Evolutionary conservation across 495 filamentous ascomycete species (phyloP).

Genomic region (Podospora pseudocomata): DNA sequence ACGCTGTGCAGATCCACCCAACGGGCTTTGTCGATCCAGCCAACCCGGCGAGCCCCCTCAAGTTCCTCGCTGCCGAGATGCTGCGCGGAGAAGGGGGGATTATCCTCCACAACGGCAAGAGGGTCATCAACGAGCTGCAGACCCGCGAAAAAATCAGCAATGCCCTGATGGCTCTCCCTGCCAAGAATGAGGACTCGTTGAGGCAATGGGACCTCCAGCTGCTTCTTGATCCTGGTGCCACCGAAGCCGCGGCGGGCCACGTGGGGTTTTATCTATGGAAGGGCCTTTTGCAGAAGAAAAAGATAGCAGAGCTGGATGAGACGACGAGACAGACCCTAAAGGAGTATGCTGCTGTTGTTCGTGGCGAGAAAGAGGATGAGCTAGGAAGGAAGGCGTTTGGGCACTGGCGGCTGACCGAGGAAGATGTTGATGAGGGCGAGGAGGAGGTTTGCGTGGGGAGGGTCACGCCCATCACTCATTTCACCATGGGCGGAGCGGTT

Average conservation of each 20-base stretch:
- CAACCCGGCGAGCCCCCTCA: conserved; percentile 35
- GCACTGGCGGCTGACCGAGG: conserved; percentile 46
- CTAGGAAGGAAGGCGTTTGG: conserved; percentile 49
- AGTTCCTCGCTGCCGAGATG: conserved; percentile 60
- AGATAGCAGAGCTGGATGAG: conserved; percentile 45
- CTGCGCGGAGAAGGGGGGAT: conserved; percentile 58
- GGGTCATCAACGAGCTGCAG: conserved; percentile 58
- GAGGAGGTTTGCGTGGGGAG: conserved; percentile 51
- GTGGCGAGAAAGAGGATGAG: conserved; percentile 34
- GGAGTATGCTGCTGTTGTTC: conserved; percentile 43
- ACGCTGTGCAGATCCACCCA: conserved; percentile 57
- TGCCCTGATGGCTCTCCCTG: conserved; percentile 41
- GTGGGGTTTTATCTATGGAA: conserved; percentile 59
- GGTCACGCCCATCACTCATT: conserved; percentile 59
- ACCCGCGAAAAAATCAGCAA: conserved; percentile 52
- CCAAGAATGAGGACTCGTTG: conserved; percentile 12
- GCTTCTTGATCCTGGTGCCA: conserved; percentile 55
- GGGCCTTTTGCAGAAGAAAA: conserved; percentile 51
- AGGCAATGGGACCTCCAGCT: conserved; percentile 55
- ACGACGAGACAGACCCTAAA: conserved; percentile 40
- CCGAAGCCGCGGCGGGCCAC: conserved; percentile 47
- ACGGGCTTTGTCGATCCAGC: conserved; percentile 71
- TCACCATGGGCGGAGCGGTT: conserved; percentile 56
- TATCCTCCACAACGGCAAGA: conserved; percentile 41
- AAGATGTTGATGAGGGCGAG: conserved; percentile 28